Conservation (phyloP, 352 stramenopile species). For the Phytophthora meadii region DNA sequence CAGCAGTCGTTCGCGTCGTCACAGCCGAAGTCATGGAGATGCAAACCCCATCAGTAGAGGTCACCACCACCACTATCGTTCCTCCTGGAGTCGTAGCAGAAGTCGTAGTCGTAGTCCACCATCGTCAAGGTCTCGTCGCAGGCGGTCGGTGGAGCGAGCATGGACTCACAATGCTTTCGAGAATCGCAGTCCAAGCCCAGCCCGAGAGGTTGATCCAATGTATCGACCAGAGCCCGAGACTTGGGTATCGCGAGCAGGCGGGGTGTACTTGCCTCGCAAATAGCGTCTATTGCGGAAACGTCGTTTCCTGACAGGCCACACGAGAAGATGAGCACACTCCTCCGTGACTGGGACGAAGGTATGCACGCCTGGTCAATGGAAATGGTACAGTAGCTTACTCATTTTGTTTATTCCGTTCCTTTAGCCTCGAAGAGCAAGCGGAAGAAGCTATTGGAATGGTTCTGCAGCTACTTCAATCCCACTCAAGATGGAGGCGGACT, state of each 20-base stretch:
- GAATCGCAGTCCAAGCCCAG: slow-evolving; percentile 76
- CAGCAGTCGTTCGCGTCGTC: slow-evolving; percentile 20
- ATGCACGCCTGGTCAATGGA: slow-evolving; percentile 1
- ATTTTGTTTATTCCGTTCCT: slow-evolving; percentile 4
- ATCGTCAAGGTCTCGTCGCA: slow-evolving; percentile 16
- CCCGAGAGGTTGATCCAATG: slow-evolving; percentile 59
- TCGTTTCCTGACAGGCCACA: slow-evolving; percentile 2
- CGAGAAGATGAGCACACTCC: slow-evolving; percentile 44
- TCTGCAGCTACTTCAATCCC: slow-evolving; percentile 40
- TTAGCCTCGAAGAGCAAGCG: slow-evolving; percentile 57
- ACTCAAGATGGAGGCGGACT: slow-evolving; percentile 21
- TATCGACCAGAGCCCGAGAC: slow-evolving; percentile 74
- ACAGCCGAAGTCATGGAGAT: slow-evolving; percentile 4
- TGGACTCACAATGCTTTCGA: slow-evolving; percentile 84
- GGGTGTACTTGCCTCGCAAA: slow-evolving; percentile 77
- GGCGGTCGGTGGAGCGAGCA: slow-evolving; percentile 37
- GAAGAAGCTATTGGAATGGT: slow-evolving; percentile 64
- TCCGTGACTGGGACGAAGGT: slow-evolving; percentile 81
- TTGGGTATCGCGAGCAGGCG: slow-evolving; percentile 81
- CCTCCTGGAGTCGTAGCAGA: slow-evolving; percentile 24
- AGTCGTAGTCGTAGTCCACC: slow-evolving; percentile 41
- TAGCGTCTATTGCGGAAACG: slow-evolving; percentile 25
- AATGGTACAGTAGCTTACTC: slow-evolving; percentile 2
- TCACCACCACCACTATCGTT: slow-evolving; percentile 9
- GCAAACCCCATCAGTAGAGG: slow-evolving; percentile 1